phyloP scores from a whole-genome alignment of 345 rosid genomes.

The Linum tenue region DNA sequence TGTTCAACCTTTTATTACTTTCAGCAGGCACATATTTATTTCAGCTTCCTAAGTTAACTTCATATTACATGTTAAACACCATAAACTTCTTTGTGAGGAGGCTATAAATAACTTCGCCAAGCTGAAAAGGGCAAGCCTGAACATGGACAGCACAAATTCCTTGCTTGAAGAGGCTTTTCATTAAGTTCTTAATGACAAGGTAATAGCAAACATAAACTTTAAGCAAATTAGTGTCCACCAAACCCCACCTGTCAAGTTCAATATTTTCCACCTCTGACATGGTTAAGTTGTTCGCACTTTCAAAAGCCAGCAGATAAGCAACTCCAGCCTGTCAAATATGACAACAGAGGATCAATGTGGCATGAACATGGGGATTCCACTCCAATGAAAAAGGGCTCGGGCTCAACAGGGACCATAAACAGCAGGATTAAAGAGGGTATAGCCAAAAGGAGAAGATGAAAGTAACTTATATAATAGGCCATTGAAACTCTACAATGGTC shows the following conservation, averaged over 20 bases:
- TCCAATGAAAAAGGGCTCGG: neutral
- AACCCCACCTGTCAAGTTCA: constrained; percentile 66
- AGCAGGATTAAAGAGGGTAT: too few relatives aligned
- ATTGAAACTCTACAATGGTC: neutral
- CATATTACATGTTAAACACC: neutral
- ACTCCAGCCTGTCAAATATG: constrained; percentile 56
- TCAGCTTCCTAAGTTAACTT: too few relatives aligned
- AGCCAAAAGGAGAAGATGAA: neutral
- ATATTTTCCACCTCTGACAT: constrained; percentile 66
- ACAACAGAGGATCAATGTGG: neutral
- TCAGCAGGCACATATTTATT: too few relatives aligned
- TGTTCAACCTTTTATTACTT: too few relatives aligned
- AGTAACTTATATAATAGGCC: neutral
- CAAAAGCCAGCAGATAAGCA: constrained; percentile 86
- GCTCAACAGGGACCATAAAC: neutral
- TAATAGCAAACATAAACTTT: neutral
- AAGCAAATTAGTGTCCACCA: neutral
- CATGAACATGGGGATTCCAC: neutral
- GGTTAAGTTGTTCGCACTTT: constrained; percentile 59
- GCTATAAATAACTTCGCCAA: neutral
- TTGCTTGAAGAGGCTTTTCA: neutral
- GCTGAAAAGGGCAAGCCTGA: neutral
- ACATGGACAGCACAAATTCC: neutral
- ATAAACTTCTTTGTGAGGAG: neutral
- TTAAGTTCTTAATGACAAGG: neutral